Base-by-base conservation (phyloP, 306 rosid species). In the Prunus padus region DNA sequence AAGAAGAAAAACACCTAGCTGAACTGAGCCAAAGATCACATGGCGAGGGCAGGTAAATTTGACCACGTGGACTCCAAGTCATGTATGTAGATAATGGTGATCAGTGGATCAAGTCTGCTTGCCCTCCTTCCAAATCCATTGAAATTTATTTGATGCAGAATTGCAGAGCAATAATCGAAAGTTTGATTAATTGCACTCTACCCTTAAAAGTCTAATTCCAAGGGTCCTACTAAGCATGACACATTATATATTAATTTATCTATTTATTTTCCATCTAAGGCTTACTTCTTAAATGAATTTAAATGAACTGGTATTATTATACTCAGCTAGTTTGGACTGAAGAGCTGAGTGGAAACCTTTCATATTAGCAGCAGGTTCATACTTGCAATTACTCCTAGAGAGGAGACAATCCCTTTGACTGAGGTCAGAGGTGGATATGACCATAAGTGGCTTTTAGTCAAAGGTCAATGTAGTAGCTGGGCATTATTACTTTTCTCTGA, bases 401-500 rank as follows among this genome's bases (percentile, higher is more conserved):
- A n/a, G n/a, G n/a, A n/a, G n/a, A n/a, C n/a, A 5, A 31, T 11
- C 65, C 55, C 65, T 15, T 56, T 72, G 66, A 56, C 55, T 25
- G n/a, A 37, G 76, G 76, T 72, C 76, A 72, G 18, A 56, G 50
- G 22, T 12, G 50, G 75, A 8, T 71, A 11, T 30, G 30, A 70
- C 62, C 19, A 0, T 4, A 31, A 0, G 13, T n/a, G 47, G 19
- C n/a, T 51, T 51, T 51, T 54, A 20, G 23, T 54, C 65, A 37
- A 50, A 20, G 65, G 46, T 31, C 46, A 9, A 26, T 28, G 42
- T 26, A 33, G 2, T 33, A 5, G 40, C 31, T 11, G 3, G 63
- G 63, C 30, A 23, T 57, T 20, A 10, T 57, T 57, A 0, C 22
- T 22, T 54, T n/a, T n/a, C n/a, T 55, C 5, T 9, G 60, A 55